These are phyloP conservation scores for Nemophila menziesii DNA, from an alignment of 257 asterid species.

Conservation along the genomic window DNA sequence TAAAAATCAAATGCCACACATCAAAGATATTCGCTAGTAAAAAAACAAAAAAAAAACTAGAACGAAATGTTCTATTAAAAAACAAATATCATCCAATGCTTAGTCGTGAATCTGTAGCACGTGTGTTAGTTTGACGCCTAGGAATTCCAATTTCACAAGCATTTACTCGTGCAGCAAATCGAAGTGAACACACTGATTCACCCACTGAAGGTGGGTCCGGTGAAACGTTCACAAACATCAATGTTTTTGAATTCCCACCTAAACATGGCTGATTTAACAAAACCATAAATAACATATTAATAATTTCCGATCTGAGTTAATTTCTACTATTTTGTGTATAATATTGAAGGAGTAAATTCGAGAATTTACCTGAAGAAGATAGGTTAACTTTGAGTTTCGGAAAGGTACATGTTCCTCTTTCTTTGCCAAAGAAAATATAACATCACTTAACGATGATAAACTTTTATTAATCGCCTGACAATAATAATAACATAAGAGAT, in stretches of 20 bases:
- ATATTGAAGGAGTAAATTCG: background rate
- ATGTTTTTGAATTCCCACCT: constrained; percentile 93
- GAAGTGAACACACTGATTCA: constrained; percentile 89
- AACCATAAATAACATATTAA: background rate
- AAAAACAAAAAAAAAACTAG: constrained; percentile 7
- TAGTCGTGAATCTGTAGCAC: constrained; percentile 59
- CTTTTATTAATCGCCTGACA: constrained; percentile 89
- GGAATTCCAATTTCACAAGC: constrained; percentile 95
- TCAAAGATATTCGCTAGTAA: constrained; percentile 27
- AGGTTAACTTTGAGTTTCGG: constrained; percentile 86
- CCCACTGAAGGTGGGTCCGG: constrained; percentile 76
- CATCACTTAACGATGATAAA: constrained; percentile 80
- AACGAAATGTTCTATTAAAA: constrained; percentile 6
- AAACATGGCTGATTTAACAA: constrained; percentile 67
- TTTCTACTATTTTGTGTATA: background rate
- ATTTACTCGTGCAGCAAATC: constrained; percentile 90
- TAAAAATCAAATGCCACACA: constrained; percentile 21
- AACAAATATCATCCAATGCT: constrained; percentile 80
- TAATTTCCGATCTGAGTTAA: background rate
- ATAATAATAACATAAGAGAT: background rate
- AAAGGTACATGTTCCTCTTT: constrained; percentile 93
- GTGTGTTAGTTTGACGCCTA: constrained; percentile 73
- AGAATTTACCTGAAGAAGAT: constrained; percentile 87
- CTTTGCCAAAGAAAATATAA: constrained; percentile 88
- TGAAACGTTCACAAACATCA: constrained; percentile 87